A percentile compares a stretch with the other conserved stretches of the same genome.
phyloP scores from a whole-genome alignment of 805 yeast genomes.

The Debaryomyces castellii region DNA sequence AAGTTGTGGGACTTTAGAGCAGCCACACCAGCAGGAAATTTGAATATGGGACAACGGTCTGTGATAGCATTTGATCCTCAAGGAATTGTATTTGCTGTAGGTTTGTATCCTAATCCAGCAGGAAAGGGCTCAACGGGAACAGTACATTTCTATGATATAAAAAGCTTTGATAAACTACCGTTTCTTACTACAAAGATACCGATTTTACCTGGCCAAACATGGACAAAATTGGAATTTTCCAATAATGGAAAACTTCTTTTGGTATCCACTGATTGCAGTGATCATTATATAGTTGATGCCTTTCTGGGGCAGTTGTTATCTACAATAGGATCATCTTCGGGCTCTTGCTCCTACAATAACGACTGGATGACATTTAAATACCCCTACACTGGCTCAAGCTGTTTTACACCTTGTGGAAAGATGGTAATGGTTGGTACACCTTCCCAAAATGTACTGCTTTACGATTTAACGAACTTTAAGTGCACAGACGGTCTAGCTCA shows the following conservation, averaged over 20 bases:
- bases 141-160: slow-evolving; percentile 58
- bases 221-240: slow-evolving; percentile 76
- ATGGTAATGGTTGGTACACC: slow-evolving; percentile 34
- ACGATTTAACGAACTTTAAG: slow-evolving; percentile 27
- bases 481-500: slow-evolving; percentile 20
- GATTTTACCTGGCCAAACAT: slow-evolving; percentile 25
- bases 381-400: slow-evolving; percentile 30
- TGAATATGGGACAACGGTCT: slow-evolving; percentile 53
- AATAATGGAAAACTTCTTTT: slow-evolving; percentile 70
- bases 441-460: slow-evolving; percentile 22
- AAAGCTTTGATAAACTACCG: slow-evolving; percentile 57
- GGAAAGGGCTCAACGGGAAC: slow-evolving; percentile 25
- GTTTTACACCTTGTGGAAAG: slow-evolving; percentile 43
- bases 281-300: slow-evolving; percentile 68
- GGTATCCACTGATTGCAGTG: slow-evolving; percentile 51
- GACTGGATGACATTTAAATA: slow-evolving; percentile 29
- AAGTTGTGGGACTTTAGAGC: slow-evolving; percentile 85
- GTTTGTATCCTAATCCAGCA: slow-evolving; percentile 14
- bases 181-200: slow-evolving; percentile 33
- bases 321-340: slow-evolving; percentile 9
- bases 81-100: slow-evolving; percentile 78
- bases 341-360: slow-evolving; percentile 3
- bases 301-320: slow-evolving; percentile 56
- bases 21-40: slow-evolving; percentile 59
- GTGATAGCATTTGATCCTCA: slow-evolving; percentile 78